These are phyloP conservation scores for Coemansia sp. DNA, from an alignment of 192 early-diverging fungal species.

Conservation along the genomic window DNA sequence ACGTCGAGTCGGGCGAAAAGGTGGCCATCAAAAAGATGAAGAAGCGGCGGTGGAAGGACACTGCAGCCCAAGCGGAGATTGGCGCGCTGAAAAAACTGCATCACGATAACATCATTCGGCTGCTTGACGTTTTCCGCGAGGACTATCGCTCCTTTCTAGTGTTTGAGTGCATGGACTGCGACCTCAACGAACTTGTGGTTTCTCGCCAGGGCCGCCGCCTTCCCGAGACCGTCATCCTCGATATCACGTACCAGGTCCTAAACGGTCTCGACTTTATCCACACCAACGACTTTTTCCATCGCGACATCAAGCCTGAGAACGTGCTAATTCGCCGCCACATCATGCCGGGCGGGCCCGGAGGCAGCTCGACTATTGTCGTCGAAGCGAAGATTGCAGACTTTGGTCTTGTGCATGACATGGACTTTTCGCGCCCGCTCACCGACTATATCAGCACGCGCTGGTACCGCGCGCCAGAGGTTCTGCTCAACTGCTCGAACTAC, in stretches of 20 bases:
- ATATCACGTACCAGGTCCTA: conserved; percentile 88
- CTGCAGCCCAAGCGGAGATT: conserved; percentile 55
- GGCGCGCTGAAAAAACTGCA: conserved; percentile 52
- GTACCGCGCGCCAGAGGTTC: conserved; percentile 96
- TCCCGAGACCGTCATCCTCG: conserved; percentile 67
- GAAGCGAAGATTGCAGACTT: conserved; percentile 94
- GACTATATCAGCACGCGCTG: conserved; percentile 98
- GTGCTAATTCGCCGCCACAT: conserved; percentile 66
- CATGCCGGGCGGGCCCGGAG: conserved; percentile 35
- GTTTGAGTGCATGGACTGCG: conserved; percentile 95
- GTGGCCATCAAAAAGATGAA: conserved; percentile 62
- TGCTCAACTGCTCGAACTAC: conserved; percentile 80
- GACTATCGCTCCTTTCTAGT: conserved; percentile 91
- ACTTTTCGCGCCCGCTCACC: conserved; percentile 88
- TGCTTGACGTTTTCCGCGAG: conserved; percentile 83
- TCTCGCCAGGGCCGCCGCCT: conserved; percentile 68
- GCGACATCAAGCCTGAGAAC: conserved; percentile 99
- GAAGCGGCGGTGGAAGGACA: conserved; percentile 61
- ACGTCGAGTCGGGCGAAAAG: conserved; percentile 50
- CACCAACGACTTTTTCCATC: conserved; percentile 89
- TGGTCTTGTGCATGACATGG: conserved; percentile 90
- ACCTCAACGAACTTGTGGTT: conserved; percentile 89
- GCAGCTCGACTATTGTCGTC: conserved; percentile 43
- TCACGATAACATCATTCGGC: conserved; percentile 84
- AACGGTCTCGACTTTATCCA: conserved; percentile 90